Conservation (phyloP, 306 rosid species). For the Vigna radiata region DNA sequence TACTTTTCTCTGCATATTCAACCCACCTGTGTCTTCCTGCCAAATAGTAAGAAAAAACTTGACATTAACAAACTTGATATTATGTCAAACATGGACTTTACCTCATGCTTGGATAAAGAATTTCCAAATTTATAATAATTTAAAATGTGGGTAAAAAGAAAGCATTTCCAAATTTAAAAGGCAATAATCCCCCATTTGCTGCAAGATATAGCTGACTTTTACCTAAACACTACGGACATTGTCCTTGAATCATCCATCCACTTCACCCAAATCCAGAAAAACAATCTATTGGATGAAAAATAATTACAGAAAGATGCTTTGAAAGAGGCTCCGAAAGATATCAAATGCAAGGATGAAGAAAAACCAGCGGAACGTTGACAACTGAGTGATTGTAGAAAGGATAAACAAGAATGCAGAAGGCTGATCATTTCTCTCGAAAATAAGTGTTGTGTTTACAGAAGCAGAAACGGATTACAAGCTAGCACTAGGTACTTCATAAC, state of each 20-base stretch:
- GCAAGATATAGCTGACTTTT: not conserved
- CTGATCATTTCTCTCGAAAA: not conserved
- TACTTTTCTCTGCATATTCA: constrained; percentile 91
- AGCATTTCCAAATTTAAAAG: too few relatives aligned
- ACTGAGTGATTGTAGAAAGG: not conserved
- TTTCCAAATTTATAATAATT: not conserved
- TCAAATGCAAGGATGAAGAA: not conserved
- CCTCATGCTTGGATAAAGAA: not conserved
- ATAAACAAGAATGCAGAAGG: not conserved
- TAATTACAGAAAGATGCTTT: not conserved
- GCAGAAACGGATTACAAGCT: not conserved
- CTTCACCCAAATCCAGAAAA: not conserved
- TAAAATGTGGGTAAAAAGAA: not conserved
- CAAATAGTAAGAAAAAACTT: constrained; percentile 35
- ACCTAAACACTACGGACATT: not conserved
- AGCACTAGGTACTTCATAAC: not conserved
- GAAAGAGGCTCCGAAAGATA: not conserved
- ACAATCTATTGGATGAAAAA: not conserved
- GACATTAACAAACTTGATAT: constrained; percentile 30
- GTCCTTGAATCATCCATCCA: not conserved
- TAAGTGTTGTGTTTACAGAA: not conserved
- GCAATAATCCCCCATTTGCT: not conserved
- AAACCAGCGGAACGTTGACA: not conserved
- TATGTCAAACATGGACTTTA: not conserved
- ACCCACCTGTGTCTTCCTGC: constrained; percentile 99